A percentile compares a stretch with the other conserved stretches of the same genome.
Evolutionary conservation across 768 basidiomycete genomes (phyloP).

Genomic region (Mycena leptocephala): DNA sequence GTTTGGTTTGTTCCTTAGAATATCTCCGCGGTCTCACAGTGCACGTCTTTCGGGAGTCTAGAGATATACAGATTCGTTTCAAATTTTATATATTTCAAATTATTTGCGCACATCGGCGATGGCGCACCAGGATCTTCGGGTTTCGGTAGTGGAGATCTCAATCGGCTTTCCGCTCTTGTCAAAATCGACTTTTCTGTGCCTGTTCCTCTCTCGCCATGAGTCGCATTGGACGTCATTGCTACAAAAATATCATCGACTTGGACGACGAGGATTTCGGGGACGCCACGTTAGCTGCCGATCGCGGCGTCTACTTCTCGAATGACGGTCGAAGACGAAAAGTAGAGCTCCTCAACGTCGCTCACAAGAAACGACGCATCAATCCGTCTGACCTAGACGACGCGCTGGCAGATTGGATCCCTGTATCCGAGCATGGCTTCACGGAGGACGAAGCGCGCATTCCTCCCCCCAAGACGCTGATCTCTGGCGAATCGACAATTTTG

Average conservation of each 20-base stretch:
- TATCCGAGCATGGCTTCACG: background rate
- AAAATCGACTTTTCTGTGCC: no score
- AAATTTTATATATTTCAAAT: no score
- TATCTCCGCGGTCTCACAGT: no score
- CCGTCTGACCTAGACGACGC: background rate
- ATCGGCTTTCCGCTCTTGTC: no score
- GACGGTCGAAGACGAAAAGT: background rate
- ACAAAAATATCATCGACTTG: background rate
- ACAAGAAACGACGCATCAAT: background rate
- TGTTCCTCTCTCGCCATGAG: no score
- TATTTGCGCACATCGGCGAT: no score
- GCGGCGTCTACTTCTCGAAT: background rate
- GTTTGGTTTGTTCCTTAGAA: no score
- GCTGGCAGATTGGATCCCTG: background rate
- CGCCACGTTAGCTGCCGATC: background rate
- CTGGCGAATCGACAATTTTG: background rate
- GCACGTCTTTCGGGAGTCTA: no score
- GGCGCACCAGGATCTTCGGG: no score
- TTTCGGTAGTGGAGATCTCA: no score
- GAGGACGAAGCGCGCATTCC: background rate
- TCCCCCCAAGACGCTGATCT: background rate
- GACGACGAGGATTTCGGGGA: background rate
- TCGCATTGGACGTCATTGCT: no score
- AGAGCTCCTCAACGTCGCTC: background rate
- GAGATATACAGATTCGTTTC: no score